Conservation (phyloP, 192 early-diverging fungal species). For the Coemansia sp. region DNA sequence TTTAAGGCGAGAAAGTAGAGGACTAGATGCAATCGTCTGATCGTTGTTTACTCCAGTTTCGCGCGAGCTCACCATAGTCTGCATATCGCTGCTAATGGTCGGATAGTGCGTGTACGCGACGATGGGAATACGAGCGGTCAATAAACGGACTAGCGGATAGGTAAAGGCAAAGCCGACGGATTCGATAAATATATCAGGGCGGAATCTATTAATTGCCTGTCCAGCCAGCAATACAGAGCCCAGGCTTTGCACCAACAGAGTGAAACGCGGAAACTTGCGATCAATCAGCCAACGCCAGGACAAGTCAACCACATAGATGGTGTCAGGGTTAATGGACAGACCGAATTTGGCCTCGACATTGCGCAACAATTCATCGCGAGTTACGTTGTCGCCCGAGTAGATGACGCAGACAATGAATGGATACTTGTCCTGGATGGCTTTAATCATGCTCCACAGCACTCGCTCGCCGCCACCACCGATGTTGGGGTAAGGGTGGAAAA, state of each 20-base stretch:
- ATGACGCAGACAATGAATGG: slow-evolving; percentile 66
- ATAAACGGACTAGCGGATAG: slow-evolving; percentile 68
- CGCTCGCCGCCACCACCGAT: slow-evolving; percentile 94
- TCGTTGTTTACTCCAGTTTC: slow-evolving; percentile 66
- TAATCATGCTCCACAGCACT: slow-evolving; percentile 88
- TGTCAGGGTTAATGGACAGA: slow-evolving; percentile 54
- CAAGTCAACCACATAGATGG: slow-evolving; percentile 64
- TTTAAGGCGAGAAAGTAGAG: slow-evolving; percentile 33
- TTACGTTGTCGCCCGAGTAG: slow-evolving; percentile 71
- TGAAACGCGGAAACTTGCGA: slow-evolving; percentile 69
- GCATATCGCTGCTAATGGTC: slow-evolving; percentile 90
- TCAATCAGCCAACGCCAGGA: slow-evolving; percentile 63
- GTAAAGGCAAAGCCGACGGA: slow-evolving; percentile 95
- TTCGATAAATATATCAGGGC: slow-evolving; percentile 84
- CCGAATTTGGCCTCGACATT: slow-evolving; percentile 60
- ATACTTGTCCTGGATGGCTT: slow-evolving; percentile 70
- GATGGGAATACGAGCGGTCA: slow-evolving; percentile 57
- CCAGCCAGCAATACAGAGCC: slow-evolving; percentile 71
- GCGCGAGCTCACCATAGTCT: slow-evolving; percentile 61
- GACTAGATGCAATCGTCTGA: slow-evolving; percentile 52
- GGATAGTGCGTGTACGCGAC: slow-evolving; percentile 96
- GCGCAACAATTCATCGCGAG: slow-evolving; percentile 56
- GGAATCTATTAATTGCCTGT: slow-evolving; percentile 64
- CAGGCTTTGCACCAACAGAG: slow-evolving; percentile 80
- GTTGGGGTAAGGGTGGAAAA: slow-evolving; percentile 95